Evolutionary conservation across 1,139 yeast genomes (phyloP).

Genomic region (Candida sp.): DNA sequence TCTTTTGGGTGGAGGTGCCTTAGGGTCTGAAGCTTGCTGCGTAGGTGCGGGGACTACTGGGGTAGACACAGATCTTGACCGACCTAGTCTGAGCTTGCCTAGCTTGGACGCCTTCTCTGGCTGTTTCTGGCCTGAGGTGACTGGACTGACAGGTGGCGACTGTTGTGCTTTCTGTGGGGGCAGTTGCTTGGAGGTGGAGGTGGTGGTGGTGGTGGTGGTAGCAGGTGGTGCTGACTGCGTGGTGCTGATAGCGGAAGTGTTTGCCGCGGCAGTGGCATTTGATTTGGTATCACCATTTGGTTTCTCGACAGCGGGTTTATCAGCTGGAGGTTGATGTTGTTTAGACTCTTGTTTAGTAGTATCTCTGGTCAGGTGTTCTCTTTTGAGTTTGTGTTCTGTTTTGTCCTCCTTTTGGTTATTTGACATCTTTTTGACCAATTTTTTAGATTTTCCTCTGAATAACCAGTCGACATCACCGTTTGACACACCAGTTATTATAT

Average conservation of each 20-base stretch:
- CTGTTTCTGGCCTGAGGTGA: slow-evolving; percentile 1
- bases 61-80: slow-evolving; percentile 35
- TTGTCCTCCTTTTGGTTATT: slow-evolving; percentile 14
- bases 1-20: slow-evolving; percentile 7
- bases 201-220: slow-evolving; percentile 5
- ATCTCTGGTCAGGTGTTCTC: slow-evolving; percentile 12
- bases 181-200: too few species aligned
- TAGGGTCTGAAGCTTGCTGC: too few species aligned
- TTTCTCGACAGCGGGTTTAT: neutral
- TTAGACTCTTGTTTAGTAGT: neutral
- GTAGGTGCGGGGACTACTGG: slow-evolving; percentile 16
- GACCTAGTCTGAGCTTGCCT: slow-evolving; percentile 30
- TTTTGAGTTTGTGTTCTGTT: neutral
- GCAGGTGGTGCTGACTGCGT: too few species aligned
- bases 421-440: slow-evolving; percentile 47
- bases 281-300: neutral
- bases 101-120: slow-evolving; percentile 19
- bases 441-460: slow-evolving; percentile 67
- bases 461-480: slow-evolving; percentile 82
- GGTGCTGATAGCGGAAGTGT: too few species aligned
- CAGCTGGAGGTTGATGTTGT: neutral
- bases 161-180: too few species aligned
- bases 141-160: neutral
- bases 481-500: slow-evolving; percentile 56
- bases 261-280: too few species aligned